phyloP scores from a whole-genome alignment of 352 stramenopile species.

The Achlya hypogyna region DNA sequence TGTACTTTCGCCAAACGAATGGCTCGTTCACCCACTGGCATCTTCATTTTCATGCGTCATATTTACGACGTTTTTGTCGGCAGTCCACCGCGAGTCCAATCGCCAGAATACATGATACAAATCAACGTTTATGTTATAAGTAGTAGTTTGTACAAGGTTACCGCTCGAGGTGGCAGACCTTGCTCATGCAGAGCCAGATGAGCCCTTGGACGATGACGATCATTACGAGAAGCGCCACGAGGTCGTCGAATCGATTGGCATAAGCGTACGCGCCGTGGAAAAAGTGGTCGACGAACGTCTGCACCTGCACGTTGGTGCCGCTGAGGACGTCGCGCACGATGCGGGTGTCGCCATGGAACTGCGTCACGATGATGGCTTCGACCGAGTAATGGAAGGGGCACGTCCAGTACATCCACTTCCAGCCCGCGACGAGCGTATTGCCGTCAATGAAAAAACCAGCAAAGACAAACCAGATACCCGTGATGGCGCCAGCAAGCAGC shows the following conservation, averaged over 20 bases:
- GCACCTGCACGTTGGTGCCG: background rate
- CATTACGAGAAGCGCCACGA: slow-evolving; percentile 4
- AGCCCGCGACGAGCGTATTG: slow-evolving; percentile 8
- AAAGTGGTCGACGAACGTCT: background rate
- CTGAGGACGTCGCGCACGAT: background rate
- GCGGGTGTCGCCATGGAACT: slow-evolving; percentile 3
- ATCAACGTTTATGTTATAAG: background rate
- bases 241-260: background rate
- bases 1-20: no score
- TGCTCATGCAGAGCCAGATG: background rate
- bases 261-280: slow-evolving; percentile 5
- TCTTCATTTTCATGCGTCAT: no score
- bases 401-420: slow-evolving; percentile 20
- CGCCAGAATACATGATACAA: no score
- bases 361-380: slow-evolving; percentile 13
- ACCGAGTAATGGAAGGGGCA: slow-evolving; percentile 15
- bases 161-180: background rate
- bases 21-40: background rate
- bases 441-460: slow-evolving; percentile 12
- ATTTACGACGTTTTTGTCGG: no score
- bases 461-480: slow-evolving; percentile 5
- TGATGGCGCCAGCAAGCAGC: background rate
- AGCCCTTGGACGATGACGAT: background rate
- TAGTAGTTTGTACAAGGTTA: background rate
- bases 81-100: no score